Base-by-base conservation (phyloP, 2,329 filamentous ascomycete species). In the Tolypocladium pustulatum region DNA sequence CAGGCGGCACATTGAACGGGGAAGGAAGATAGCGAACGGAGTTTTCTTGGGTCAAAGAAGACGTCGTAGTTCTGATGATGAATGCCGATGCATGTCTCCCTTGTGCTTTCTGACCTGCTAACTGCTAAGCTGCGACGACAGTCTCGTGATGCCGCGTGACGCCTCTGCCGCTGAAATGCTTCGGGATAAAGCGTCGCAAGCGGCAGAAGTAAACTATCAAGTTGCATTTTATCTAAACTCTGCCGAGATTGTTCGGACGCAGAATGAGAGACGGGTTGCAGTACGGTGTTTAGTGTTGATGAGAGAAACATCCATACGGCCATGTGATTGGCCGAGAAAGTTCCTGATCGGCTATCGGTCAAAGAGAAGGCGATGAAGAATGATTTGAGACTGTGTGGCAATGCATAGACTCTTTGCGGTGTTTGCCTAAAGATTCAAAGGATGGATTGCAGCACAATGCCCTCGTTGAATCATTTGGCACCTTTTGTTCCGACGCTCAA, bases 261-360 rank as follows among this genome's bases (percentile, higher is more conserved):
- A 22, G 9, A 46, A 46, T 46, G 12, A 27, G 22, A 27, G 22
- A 25, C 6, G 25, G 6, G 10, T 25, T 22, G 32, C 5, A 3
- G 27, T 7, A 4, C n/a, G n/a, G n/a, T n/a, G n/a, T n/a, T n/a
- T n/a, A n/a, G n/a, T n/a, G 49, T n/a, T 13, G 30, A 5, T 34
- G 30, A 27, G 22, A 25, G 9, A 15, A 30, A 27, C 17, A 17
- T 27, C 54, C 20, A 54, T 15, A 41, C 43, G 52, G 37, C 22
- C 30, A 34, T 38, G 51, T 67, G 63, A 69, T 70, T 70, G 68
- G 68, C 55, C n/a, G 54, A 63, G 43, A 69, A 70, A 69, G 68
- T 69, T 70, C 67, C 65, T 55, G 17, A 10, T 7, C 12, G 38
- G 30, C n/a, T 10, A 30, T n/a, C 8, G 38, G 37, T n/a, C 12